phyloP scores from a whole-genome alignment of 176 grass and related monocot genomes.

The Zizania latifolia region DNA sequence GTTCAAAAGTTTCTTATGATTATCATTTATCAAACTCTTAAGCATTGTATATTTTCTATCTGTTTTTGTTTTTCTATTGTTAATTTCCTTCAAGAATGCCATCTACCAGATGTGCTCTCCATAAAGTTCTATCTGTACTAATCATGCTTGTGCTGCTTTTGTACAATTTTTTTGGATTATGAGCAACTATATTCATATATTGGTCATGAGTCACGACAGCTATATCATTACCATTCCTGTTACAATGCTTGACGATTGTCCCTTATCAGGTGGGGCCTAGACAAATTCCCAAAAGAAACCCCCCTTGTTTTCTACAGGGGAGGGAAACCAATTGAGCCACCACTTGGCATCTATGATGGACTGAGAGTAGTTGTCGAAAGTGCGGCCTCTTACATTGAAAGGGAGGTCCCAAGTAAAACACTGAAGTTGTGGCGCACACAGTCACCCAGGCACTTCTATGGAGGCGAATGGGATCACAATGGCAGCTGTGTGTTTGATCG shows the following conservation, averaged over 20 bases:
- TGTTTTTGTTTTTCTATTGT: no score
- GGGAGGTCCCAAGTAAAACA: slow-evolving; percentile 62
- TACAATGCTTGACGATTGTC: not conserved
- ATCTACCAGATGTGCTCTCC: not conserved
- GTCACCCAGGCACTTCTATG: slow-evolving; percentile 82
- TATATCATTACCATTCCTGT: not conserved
- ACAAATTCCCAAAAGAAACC: slow-evolving; percentile 86
- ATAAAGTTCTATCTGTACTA: not conserved
- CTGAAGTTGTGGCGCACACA: slow-evolving; percentile 83
- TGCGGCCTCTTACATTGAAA: slow-evolving; percentile 72
- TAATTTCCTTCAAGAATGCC: not conserved
- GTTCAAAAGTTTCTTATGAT: not conserved
- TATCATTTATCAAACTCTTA: no score
- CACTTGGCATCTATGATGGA: slow-evolving; percentile 53
- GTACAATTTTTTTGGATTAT: not conserved
- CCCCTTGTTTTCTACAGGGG: slow-evolving; percentile 81
- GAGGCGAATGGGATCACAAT: slow-evolving; percentile 93
- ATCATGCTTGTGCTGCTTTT: not conserved
- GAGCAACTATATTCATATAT: not conserved
- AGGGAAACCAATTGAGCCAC: slow-evolving; percentile 70
- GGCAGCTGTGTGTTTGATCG: slow-evolving; percentile 68
- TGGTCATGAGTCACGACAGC: not conserved
- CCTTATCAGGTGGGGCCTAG: slow-evolving; percentile 64
- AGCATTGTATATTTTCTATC: not conserved
- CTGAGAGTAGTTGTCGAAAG: slow-evolving; percentile 63